Evolutionary conservation across 129 eudicot species (phyloP), one percentile per base, ranked within the genome.

Genomic region (Artemisia argyi): DNA sequence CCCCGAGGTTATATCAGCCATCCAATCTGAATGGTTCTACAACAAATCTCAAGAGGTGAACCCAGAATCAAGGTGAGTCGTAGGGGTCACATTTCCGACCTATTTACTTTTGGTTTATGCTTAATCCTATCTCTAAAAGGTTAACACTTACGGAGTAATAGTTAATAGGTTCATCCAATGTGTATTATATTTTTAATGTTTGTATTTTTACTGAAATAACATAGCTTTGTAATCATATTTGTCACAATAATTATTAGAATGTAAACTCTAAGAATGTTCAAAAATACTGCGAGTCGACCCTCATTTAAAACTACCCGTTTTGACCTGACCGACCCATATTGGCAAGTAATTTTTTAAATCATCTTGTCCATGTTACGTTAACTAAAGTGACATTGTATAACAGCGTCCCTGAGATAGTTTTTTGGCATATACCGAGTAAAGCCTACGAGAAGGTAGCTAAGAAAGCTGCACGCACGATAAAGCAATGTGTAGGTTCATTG

Each of bases 401-500:
- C 70, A 93, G 98, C 78, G 83, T 85, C 10, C 98, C 98, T 1
- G 98, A 93, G 77, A 84, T 93, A 74, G 70, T 93, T 69, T 89
- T 89, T 73, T 93, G 98, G 98, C 97, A 93, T 68, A 93, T 93
- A 82, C 98, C 97, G n/a, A 89, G 95, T 73, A 73, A 86, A 76
- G 90, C 90, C 14, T 93, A 89, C 65, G 71, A 80, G 61, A 79
- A 85, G 75, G 90, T 85, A 60, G 91, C 96, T 66, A 90, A 78
- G 87, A 60, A 76, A 75, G 61, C 62, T 65, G 72, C 59, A 12
- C 19, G 32, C 14, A 12, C 5, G 3, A 56, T n/a, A 7, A 76
- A 74, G 32, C 75, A 50, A 2, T 93, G 97, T 28, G 86, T 93
- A 26, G 98, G 98, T 57, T 93, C 98, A 13, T 74, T 93, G 67